These are phyloP conservation scores for Thalassiosira allenii DNA, from an alignment of 352 stramenopile genomes.

Conservation along the genomic window DNA sequence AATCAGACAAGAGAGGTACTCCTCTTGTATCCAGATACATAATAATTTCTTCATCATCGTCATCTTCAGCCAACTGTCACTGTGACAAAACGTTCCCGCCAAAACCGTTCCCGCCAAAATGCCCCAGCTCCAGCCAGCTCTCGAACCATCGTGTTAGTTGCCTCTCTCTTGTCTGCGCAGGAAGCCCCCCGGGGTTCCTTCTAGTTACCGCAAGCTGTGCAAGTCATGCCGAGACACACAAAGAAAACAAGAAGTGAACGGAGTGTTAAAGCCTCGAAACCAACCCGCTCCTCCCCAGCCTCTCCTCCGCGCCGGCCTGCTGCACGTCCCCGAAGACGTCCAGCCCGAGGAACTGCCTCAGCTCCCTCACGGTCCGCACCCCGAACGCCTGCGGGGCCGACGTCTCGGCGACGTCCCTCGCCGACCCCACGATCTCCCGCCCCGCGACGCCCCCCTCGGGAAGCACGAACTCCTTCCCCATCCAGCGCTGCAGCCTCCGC, in stretches of 20 bases:
- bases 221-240: no score
- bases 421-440: slow-evolving; percentile 42
- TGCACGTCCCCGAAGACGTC: slow-evolving; percentile 58
- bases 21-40: background rate
- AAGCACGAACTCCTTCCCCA: slow-evolving; percentile 67
- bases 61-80: no score
- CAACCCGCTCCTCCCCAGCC: slow-evolving; percentile 49
- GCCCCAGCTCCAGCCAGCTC: no score
- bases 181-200: no score
- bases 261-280: slow-evolving; percentile 54
- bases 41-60: background rate
- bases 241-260: no score
- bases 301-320: slow-evolving; percentile 31
- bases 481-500: slow-evolving; percentile 62
- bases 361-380: slow-evolving; percentile 44
- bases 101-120: no score
- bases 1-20: background rate
- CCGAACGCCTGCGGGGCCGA: slow-evolving; percentile 65
- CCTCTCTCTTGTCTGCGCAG: no score
- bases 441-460: background rate
- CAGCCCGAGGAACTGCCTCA: slow-evolving; percentile 58
- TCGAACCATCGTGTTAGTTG: no score
- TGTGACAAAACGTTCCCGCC: no score
- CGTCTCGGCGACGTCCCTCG: slow-evolving; percentile 58
- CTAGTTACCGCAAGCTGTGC: no score